Evolutionary conservation across 2,329 filamentous ascomycete species (phyloP), one percentile per base, ranked within the genome.

Genomic region (Aspergillus calidoustus): DNA sequence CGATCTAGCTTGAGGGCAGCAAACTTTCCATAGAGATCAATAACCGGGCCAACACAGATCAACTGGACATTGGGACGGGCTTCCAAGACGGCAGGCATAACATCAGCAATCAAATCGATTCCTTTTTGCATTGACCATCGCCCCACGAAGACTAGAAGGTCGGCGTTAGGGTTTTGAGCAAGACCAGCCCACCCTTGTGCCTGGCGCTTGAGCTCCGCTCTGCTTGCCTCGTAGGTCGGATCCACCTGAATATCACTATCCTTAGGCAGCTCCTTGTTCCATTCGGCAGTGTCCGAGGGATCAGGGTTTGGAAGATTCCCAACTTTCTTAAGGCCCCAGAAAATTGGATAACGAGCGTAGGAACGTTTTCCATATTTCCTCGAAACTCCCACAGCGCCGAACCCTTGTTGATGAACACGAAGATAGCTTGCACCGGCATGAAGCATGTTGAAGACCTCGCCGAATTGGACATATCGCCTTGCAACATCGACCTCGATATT

Each of bases 121-220:
- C 87, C 87, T 72, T 90, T 90, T 69, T 90, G 87, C 81, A 88
- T 84, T 9, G 84, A 87, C 88, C 87, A 90, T 64, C 87, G 84
- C 61, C 87, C 87, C 49, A 90, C 87, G 66, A 90, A 90, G 8
- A 90, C 87, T 64, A 90, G 83, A 8, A 90, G 79, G 61, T 90
- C 86, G 2, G 88, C 87, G 44, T 86, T 80, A 1, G 86, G 83
- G 65, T 87, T 83, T 57, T 86, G 81, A 3, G 88, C 80, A 2
- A 90, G 79, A 15, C 86, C 86, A 48, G 88, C 87, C 87, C 88
- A 90, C 74, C 88, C 84, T 68, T 90, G 87, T 22, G 87, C 87
- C 71, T 89, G 86, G 8, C 82, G 80, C 60, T 85, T 84, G 23
- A 88, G 76, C 5, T 82, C 82, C 3, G 76, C 82, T 67, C 87